phyloP scores from a whole-genome alignment of 2,329 filamentous ascomycete genomes.

The Uncinocarpus reesii region DNA sequence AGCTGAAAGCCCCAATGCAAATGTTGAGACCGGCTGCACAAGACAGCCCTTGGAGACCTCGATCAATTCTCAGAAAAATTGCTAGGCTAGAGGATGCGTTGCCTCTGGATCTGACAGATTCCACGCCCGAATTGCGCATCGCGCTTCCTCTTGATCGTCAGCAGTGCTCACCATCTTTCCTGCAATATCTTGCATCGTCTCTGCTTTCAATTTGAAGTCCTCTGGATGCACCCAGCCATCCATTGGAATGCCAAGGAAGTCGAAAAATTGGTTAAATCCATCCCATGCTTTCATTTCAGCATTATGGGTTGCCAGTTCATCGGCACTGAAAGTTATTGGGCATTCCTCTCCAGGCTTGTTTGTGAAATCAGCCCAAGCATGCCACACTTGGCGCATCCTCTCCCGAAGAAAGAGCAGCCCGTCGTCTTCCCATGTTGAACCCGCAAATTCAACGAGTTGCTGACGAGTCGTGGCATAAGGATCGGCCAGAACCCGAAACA shows the following conservation, averaged over 20 bases:
- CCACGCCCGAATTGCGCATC: constrained; percentile 18
- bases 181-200: constrained; percentile 17
- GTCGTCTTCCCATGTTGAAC: constrained; percentile 18
- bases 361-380: constrained; percentile 17
- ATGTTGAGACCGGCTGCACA: too few species aligned
- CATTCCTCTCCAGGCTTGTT: constrained; percentile 14
- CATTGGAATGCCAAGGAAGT: constrained; percentile 16
- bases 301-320: constrained; percentile 17
- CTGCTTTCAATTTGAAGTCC: constrained; percentile 18
- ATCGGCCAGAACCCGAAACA: constrained; percentile 16
- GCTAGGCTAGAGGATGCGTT: too few species aligned
- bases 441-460: constrained; percentile 18
- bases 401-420: constrained; percentile 18
- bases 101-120: constrained; percentile 16
- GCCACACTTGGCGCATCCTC: constrained; percentile 18
- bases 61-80: too few species aligned
- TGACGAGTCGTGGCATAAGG: constrained; percentile 17
- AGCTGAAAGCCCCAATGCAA: too few species aligned
- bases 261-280: constrained; percentile 16
- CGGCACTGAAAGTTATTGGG: constrained; percentile 16
- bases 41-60: too few species aligned
- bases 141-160: constrained; percentile 16
- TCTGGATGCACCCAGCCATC: constrained; percentile 20
- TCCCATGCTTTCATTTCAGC: constrained; percentile 17
- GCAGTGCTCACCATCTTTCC: constrained; percentile 14